Conservation (phyloP, 2,329 filamentous ascomycete genomes). For the Xylaria sp. region DNA sequence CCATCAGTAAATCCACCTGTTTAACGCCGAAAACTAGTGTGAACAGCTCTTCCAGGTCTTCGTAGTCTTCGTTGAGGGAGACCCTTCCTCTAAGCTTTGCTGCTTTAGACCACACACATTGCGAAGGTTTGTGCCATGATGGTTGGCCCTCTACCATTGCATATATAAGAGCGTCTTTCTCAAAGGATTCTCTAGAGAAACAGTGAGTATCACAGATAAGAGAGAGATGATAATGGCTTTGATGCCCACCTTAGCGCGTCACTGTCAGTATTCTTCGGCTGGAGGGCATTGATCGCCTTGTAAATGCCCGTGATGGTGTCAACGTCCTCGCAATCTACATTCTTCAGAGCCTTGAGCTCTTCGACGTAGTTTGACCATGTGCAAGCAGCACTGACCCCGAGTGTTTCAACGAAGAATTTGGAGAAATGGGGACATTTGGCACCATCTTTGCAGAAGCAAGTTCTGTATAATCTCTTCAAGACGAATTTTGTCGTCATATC, state of each 20-base stretch:
- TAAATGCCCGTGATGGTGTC: neutral
- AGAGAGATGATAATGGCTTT: neutral
- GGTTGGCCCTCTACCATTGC: neutral
- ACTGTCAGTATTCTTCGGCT: neutral
- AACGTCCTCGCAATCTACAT: neutral
- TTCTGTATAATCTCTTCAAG: neutral
- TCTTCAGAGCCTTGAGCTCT: neutral
- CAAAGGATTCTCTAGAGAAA: neutral
- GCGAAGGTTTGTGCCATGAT: slow-evolving; percentile 13
- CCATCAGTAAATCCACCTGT: slow-evolving; percentile 40
- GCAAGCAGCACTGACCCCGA: neutral
- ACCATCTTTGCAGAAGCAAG: neutral
- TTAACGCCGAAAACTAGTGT: slow-evolving; percentile 39
- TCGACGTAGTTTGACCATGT: neutral
- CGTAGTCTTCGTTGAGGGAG: slow-evolving; percentile 39
- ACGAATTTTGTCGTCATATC: neutral
- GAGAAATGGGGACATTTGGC: neutral
- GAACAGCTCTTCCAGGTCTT: slow-evolving; percentile 41
- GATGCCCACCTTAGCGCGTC: neutral
- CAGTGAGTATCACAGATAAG: neutral
- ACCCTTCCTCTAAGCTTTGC: slow-evolving; percentile 38
- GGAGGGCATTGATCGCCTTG: neutral
- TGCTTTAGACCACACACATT: slow-evolving; percentile 46
- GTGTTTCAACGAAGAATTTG: neutral
- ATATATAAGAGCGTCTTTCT: neutral